Percentiles rank a stretch among this genome's conserved stretches.
phyloP scores from a whole-genome alignment of 306 rosid genomes.

The Morella rubra region DNA sequence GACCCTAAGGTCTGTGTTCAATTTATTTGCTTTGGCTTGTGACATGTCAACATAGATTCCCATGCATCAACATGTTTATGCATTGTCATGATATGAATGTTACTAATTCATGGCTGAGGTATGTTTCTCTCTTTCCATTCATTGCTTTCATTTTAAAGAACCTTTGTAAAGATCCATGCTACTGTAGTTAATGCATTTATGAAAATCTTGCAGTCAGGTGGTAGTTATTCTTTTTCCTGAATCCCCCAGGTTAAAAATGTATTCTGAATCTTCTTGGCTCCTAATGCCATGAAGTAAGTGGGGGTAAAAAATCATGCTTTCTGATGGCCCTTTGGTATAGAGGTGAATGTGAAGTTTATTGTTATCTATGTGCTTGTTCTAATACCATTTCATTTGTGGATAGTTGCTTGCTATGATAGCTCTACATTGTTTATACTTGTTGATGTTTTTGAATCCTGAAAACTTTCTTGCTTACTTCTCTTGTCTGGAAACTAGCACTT shows the following conservation, averaged over 20 bases:
- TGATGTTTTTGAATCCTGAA: neutral
- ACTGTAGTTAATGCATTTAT: neutral
- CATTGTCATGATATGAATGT: neutral
- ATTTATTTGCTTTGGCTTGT: neutral
- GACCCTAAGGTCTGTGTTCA: constrained; percentile 61
- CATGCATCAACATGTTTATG: neutral
- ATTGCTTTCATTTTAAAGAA: neutral
- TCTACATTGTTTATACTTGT: neutral
- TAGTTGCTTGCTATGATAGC: constrained; percentile 12
- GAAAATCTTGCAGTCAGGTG: neutral
- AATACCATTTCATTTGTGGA: neutral
- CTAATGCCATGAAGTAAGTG: neutral
- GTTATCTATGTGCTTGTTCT: neutral
- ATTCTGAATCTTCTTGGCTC: neutral
- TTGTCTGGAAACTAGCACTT: neutral
- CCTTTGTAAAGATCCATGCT: neutral
- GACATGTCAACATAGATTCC: neutral
- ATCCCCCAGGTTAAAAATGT: neutral
- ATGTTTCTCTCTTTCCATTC: neutral
- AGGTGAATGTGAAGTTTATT: neutral
- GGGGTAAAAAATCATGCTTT: neutral
- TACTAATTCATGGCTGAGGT: neutral
- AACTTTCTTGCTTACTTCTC: neutral
- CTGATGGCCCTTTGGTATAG: neutral
- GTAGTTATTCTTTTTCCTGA: neutral